phyloP scores from a whole-genome alignment of 768 basidiomycete species.

The Hysterangium stoloniferum region DNA sequence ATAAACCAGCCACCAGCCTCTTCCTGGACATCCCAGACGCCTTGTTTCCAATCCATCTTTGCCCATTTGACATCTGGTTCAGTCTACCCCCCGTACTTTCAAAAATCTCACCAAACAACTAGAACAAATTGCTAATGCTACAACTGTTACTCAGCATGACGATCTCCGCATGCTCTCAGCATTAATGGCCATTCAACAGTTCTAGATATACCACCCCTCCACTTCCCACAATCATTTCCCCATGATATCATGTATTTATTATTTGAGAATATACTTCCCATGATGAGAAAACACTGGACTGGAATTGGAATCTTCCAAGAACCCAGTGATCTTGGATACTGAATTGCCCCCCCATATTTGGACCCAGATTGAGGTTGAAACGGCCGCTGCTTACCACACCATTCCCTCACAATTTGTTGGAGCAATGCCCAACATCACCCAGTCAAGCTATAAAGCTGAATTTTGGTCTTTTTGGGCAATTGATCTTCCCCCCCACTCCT shows the following conservation, averaged over 20 bases:
- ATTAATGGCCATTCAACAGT: too few species aligned
- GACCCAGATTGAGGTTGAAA: conserved; percentile 32
- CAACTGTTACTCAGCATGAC: too few species aligned
- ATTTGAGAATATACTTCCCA: neutral
- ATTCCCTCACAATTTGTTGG: conserved; percentile 23
- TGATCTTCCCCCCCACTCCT: conserved; percentile 18
- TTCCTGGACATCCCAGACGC: too few species aligned
- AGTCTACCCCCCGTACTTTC: too few species aligned
- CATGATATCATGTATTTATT: conserved; percentile 29
- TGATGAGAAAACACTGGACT: conserved; percentile 23
- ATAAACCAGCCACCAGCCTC: too few species aligned
- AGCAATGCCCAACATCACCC: conserved; percentile 9
- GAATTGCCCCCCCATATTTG: conserved; percentile 21
- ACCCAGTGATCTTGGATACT: neutral
- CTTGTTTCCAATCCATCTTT: too few species aligned
- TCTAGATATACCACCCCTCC: conserved; percentile 19
- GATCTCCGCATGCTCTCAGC: too few species aligned
- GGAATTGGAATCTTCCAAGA: conserved; percentile 12
- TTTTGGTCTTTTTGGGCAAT: conserved; percentile 16
- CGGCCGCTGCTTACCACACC: conserved; percentile 13
- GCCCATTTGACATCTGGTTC: too few species aligned
- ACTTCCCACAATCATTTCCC: conserved; percentile 31
- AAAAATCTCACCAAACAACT: too few species aligned
- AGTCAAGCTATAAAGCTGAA: neutral
- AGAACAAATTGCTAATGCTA: too few species aligned